Base-by-base conservation (phyloP, 2,329 filamentous ascomycete species). In the Calonectria fujianensis region DNA sequence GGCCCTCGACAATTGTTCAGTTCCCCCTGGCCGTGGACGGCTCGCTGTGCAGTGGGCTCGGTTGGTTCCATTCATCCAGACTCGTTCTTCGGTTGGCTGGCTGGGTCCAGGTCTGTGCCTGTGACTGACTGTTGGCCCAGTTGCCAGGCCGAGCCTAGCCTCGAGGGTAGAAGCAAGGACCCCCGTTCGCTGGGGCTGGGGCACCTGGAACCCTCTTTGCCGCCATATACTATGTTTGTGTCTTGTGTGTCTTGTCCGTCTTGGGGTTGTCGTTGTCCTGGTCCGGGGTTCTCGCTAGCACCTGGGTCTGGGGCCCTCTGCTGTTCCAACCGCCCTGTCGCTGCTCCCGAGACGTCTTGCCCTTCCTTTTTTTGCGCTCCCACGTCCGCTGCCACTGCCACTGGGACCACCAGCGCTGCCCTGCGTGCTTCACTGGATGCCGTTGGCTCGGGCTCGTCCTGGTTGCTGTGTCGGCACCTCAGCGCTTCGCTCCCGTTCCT, bases 391-490 rank as follows among this genome's bases (percentile, higher is more conserved):
- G 54, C 35, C 32, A 29, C 54, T 61, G 54, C 35, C 68, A 48
- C 37, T 64, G 57, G 32, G 59, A 73, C 73, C 35, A 77, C 52
- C 66, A 73, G 45, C 37, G 67, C 68, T 57, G 61, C 69, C 69
- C 11, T 39, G 24, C 24, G 39, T 57, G 50, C 24, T 52, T 54
- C 48, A 78, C 77, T 74, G 74, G 66, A 57, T 64, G 66, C 61
- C 74, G 77, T 61, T 70, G 66, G 50, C 67, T 77, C 37, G 52
- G 39, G 35, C 57, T 68, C 69, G 74, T 75, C 78, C 75, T 78
- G 75, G 75, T 80, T 76, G 77, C 77, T 79, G 69, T 77, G 77
- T 73, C 75, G 77, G 74, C 72, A 65, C 41, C 75, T 63, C 54
- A 69, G 63, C 72, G 72, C 67, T 68, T 65, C 48, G 45, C 32